Evolutionary conservation across 169 alveolate genomes (phyloP), one percentile per base, ranked within the genome.

Genomic region (Plasmodium gaboni): DNA sequence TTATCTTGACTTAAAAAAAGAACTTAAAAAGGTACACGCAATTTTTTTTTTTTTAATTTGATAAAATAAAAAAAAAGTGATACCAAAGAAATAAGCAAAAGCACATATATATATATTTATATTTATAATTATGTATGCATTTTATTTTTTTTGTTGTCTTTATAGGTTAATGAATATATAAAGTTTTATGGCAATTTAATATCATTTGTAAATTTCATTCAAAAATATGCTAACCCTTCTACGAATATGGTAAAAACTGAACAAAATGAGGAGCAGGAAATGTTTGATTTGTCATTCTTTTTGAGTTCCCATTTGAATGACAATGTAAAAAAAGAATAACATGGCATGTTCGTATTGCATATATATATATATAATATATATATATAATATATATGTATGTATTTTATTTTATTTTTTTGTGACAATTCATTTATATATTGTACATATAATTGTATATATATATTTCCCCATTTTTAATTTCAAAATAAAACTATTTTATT

Each of bases 101-200:
- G 32, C 22, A n/a, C 46, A 38, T 0, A 38, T 26, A 26, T 26
- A 26, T 26, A 26, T 26, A 38, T n/a, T n/a, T 38, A 5, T 38
- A 38, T 38, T 1, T 26, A 38, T 38, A 5, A 19, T 19, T 38
- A 38, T 38, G 0, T 6, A 38, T 38, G 44, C 6, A 32, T 61
- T 32, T 4, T 51, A 6, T 53, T 28, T 53, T 15, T 53, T 72
- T 28, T 55, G 26, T 72, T 61, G 5, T 61, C 19, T 44, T 22
- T 60, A 13, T 50, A 83, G 91, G 91, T 83, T 4, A 67, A 68
- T 38, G 91, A 83, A 38, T 83, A 83, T 44, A 68, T 83, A 44
- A 71, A 63, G 22, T 83, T 83, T 19, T 83, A 83, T 50, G 91
- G 91, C 15, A 83, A 83, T 72, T 72, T 83, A 69, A 71, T 83